phyloP scores from a whole-genome alignment of 192 early-diverging fungal species.

The Hyaloraphidium curvatum region DNA sequence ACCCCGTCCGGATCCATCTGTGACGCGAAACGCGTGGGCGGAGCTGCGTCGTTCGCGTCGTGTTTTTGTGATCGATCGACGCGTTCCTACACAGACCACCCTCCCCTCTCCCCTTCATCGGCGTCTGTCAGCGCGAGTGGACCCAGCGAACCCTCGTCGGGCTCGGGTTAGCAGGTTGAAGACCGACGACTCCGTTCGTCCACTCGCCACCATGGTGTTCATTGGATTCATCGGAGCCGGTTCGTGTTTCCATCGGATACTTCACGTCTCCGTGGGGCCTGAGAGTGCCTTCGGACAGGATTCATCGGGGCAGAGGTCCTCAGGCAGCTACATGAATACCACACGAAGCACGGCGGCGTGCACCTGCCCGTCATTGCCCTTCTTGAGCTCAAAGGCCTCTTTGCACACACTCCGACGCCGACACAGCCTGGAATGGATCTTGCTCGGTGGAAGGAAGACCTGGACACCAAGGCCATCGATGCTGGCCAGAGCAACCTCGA shows the following conservation, averaged over 20 bases:
- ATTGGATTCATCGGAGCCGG: neutral
- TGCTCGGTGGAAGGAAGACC: neutral
- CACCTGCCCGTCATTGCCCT: constrained; percentile 4
- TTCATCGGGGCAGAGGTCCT: constrained; percentile 4
- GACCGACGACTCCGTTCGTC: too few species aligned
- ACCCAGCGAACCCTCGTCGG: too few species aligned
- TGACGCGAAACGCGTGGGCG: too few species aligned
- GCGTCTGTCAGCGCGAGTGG: too few species aligned
- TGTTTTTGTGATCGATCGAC: too few species aligned
- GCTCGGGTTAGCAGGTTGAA: too few species aligned
- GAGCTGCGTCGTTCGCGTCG: too few species aligned
- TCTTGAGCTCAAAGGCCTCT: constrained; percentile 2
- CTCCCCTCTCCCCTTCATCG: too few species aligned
- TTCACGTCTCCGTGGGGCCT: neutral
- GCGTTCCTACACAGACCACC: too few species aligned
- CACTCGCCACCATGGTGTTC: neutral
- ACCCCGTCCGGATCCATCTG: too few species aligned
- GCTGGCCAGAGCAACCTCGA: neutral
- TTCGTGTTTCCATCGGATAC: neutral
- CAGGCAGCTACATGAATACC: constrained; percentile 2
- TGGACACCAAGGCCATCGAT: neutral
- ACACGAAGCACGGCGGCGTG: neutral
- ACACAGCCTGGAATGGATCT: constrained; percentile 1
- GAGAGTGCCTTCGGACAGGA: neutral
- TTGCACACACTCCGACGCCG: neutral